phyloP scores from a whole-genome alignment of 331 rosid species.

The Dryas integrifolia region DNA sequence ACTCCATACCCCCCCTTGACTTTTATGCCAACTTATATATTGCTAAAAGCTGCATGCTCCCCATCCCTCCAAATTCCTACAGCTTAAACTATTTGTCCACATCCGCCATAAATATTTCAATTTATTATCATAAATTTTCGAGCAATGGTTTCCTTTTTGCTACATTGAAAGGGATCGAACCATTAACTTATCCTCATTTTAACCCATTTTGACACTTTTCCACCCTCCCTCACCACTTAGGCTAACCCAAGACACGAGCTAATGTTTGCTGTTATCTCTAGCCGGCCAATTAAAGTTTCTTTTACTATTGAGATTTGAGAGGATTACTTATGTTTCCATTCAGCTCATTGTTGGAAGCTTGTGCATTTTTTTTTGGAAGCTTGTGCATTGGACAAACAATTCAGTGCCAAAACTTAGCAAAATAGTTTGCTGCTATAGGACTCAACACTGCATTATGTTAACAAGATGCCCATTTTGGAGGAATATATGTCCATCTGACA shows the following conservation, averaged over 20 bases:
- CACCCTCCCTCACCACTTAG: too few relatives aligned
- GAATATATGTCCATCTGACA: neutral
- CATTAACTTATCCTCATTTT: too few relatives aligned
- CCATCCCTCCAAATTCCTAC: constrained; percentile 32
- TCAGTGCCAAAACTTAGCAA: neutral
- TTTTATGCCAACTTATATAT: neutral
- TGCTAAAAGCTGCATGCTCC: constrained; percentile 31
- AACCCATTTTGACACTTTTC: too few relatives aligned
- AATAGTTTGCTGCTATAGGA: neutral
- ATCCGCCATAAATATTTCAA: neutral
- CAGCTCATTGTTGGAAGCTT: neutral
- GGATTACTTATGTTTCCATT: neutral
- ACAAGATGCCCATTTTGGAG: neutral
- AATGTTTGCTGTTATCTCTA: neutral
- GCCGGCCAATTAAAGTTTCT: neutral
- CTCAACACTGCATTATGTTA: neutral
- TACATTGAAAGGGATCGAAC: constrained; percentile 18
- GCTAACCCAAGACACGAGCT: too few relatives aligned
- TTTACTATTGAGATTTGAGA: too few relatives aligned
- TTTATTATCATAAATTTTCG: constrained; percentile 12
- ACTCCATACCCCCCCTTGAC: constrained; percentile 13
- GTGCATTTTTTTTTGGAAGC: neutral
- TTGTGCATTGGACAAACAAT: neutral
- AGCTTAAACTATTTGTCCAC: neutral
- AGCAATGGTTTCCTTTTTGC: neutral